Percentiles rank a stretch among this genome's conserved stretches.
phyloP scores from a whole-genome alignment of 306 rosid species.

The Quercus rubra region DNA sequence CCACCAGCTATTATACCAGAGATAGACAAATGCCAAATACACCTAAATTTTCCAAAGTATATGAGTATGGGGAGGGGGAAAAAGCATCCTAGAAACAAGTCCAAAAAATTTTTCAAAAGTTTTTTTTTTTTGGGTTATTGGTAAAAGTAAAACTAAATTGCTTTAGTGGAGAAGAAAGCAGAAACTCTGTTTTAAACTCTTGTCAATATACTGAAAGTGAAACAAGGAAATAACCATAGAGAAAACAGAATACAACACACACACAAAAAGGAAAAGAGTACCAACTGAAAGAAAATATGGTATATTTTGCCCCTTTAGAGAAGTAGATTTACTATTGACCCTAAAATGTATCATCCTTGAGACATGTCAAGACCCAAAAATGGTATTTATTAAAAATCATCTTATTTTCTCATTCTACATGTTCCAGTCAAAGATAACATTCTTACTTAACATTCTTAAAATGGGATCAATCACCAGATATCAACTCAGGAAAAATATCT shows the following conservation, averaged over 20 bases:
- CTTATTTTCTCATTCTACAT: background rate
- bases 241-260: background rate
- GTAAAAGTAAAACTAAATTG: background rate
- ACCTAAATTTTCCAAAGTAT: conserved; percentile 12
- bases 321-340: background rate
- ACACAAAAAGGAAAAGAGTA: background rate
- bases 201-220: background rate
- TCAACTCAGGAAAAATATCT: background rate
- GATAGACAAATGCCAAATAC: conserved; percentile 18
- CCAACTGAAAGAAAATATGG: background rate
- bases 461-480: background rate
- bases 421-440: background rate
- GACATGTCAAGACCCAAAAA: background rate
- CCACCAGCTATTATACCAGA: conserved; percentile 19
- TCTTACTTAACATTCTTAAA: background rate
- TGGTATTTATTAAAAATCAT: background rate
- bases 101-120: background rate
- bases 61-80: conserved; percentile 3
- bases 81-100: background rate
- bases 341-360: background rate
- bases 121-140: too few relatives aligned
- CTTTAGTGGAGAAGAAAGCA: background rate
- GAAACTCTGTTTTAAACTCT: background rate
- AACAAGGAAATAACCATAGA: background rate
- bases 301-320: background rate